Evolutionary conservation across 1,284 basidiomycete genomes (phyloP).

Genomic region (Ceratobasidium sp.): DNA sequence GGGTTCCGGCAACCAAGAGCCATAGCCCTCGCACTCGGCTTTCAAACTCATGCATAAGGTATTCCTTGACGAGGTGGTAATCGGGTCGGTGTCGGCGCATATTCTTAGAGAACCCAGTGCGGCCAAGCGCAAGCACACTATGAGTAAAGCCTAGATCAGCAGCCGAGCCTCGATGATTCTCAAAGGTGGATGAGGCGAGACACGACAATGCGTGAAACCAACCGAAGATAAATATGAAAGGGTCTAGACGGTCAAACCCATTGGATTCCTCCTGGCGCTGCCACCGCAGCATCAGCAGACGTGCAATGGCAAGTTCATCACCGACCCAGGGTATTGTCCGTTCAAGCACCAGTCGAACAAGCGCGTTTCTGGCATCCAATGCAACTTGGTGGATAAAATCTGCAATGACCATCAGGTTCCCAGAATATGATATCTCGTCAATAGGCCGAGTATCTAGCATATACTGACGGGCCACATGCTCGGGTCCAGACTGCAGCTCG

Average conservation of each 20-base stretch:
- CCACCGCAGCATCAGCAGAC: neutral
- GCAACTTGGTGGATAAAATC: neutral
- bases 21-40: neutral
- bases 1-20: neutral
- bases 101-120: neutral
- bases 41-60: neutral
- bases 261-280: neutral
- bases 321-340: neutral
- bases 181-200: neutral
- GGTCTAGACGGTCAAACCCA: neutral
- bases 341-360: neutral
- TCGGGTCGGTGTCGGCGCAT: neutral
- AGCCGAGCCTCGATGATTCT: neutral
- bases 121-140: neutral
- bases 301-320: neutral
- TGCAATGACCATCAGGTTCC: neutral
- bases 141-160: neutral
- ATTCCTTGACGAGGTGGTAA: neutral
- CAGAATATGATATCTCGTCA: neutral
- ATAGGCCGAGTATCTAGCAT: neutral
- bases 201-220: neutral
- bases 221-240: neutral
- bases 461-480: neutral
- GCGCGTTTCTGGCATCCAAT: neutral
- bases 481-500: neutral